Base-by-base conservation (phyloP, 768 basidiomycete species). In the Suillus clintonianus region DNA sequence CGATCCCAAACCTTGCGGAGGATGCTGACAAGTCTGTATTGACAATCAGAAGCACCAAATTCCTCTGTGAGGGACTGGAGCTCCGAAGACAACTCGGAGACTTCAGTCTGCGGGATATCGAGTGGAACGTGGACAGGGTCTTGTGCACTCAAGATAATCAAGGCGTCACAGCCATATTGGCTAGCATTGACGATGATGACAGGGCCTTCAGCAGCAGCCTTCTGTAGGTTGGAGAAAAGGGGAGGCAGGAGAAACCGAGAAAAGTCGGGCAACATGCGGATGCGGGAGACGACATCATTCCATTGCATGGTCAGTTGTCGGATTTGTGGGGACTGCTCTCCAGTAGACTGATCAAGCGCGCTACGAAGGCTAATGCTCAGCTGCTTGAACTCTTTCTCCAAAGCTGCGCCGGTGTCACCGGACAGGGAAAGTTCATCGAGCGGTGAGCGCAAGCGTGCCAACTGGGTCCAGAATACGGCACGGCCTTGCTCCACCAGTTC, bases 151-250 rank as follows among this genome's bases (percentile, higher is more conserved):
- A 67, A 48, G 15, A 71, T 57, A 27, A 74, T 72, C 51, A 73
- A 37, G 17, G 72, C 72, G 27, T 73, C 68, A 5, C 68, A 72
- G 17, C 65, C 53, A 22, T 66, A 57, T 11, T 41, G 65, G 37
- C 70, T 67, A 27, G 72, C 70, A 36, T 76, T 79, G 47, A 80
- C 65, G 7, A 80, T 32, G 55, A 81, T 43, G 39, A 81, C 72
- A 0, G 79, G 79, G 2, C 80, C 79, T 2, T 71, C 68, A 2
- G 22, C 53, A 4, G 76, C 70, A 2, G 70, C 76, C 55, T 64
- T 63, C 4, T 65, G 69, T 7, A 81, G 68, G 14, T 73, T 65
- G 2, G 65, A 34, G 34, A 73, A 77, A 2, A 67, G 45, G 3
- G 60, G 53, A 0, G 70, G 61, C 36, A 59, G 59, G 53, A 80